Evolutionary conservation across 805 yeast genomes (phyloP).

Genomic region (Schwanniomyces sp.): DNA sequence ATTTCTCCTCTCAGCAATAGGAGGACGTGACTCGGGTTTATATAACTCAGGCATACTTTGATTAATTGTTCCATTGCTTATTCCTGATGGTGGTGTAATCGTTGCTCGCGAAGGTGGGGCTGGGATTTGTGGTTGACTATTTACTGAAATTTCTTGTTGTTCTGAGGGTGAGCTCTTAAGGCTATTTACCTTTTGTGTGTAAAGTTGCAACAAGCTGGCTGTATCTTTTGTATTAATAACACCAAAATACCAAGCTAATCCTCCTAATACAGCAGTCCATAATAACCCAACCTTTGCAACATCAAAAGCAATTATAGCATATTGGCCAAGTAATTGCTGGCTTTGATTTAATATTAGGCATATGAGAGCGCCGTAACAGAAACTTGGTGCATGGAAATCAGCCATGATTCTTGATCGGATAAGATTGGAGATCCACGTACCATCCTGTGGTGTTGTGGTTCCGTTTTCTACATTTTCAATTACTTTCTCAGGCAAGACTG

Average conservation of each 20-base stretch:
- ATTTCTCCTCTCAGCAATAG: conserved; percentile 13
- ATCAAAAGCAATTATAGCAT: conserved; percentile 15
- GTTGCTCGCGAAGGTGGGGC: background rate
- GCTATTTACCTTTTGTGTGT: background rate
- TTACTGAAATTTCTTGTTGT: background rate
- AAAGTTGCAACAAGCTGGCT: conserved; percentile 3
- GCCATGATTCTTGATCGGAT: background rate
- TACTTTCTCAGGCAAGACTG: background rate
- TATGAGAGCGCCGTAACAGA: conserved; percentile 23
- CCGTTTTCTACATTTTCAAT: background rate
- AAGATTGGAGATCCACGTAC: background rate
- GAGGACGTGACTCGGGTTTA: conserved; percentile 8
- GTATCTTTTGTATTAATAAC: conserved; percentile 15
- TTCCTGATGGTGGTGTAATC: background rate
- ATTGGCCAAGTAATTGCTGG: conserved; percentile 20
- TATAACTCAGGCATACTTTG: background rate
- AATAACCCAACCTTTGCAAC: conserved; percentile 21
- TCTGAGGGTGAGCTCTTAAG: background rate
- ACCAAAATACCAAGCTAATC: conserved; percentile 31
- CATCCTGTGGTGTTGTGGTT: background rate
- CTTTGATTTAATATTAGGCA: conserved; percentile 20
- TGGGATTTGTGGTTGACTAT: background rate
- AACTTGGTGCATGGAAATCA: conserved; percentile 25
- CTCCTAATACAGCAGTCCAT: conserved; percentile 23
- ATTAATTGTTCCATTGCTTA: background rate